Conservation (phyloP, 164 flowering plant genomes). For the Nymphaea thermarum region DNA sequence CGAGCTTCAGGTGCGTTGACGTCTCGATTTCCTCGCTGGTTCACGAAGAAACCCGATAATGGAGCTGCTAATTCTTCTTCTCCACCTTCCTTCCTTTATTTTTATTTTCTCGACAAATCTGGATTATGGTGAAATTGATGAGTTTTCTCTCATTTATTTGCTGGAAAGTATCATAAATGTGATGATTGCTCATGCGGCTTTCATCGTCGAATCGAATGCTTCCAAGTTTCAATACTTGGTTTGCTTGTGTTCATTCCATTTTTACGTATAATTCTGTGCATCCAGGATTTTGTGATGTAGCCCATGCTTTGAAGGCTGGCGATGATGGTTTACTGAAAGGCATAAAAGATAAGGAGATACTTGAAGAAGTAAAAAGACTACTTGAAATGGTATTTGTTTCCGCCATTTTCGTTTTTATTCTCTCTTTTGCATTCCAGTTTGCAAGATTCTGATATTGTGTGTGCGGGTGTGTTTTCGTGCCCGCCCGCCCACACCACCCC, state of each 20-base stretch:
- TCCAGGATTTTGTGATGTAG: constrained; percentile 44
- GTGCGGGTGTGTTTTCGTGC: not conserved
- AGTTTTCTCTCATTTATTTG: no score
- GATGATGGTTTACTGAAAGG: constrained; percentile 39
- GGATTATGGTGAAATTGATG: not conserved
- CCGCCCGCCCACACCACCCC: no score
- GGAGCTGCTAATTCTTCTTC: not conserved
- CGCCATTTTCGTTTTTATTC: not conserved
- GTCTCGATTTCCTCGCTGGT: not conserved
- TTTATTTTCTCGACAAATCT: no score
- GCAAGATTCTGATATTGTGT: not conserved
- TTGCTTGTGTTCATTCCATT: constrained; percentile 1
- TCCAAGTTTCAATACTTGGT: not conserved
- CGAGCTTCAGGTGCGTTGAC: not conserved
- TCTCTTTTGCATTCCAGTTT: not conserved
- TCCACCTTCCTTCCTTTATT: not conserved
- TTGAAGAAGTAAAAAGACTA: constrained; percentile 56
- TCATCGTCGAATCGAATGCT: not conserved
- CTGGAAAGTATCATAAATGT: not conserved
- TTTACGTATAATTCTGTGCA: not conserved
- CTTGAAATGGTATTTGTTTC: constrained; percentile 65
- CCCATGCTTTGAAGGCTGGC: constrained; percentile 47
- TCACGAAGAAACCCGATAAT: not conserved
- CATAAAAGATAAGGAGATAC: constrained; percentile 32
- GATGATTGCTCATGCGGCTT: not conserved